A percentile compares a stretch with the other conserved stretches of the same genome.
These are phyloP conservation scores for Kwoniella dejecticola DNA, from an alignment of 768 basidiomycete genomes.

Conservation along the genomic window DNA sequence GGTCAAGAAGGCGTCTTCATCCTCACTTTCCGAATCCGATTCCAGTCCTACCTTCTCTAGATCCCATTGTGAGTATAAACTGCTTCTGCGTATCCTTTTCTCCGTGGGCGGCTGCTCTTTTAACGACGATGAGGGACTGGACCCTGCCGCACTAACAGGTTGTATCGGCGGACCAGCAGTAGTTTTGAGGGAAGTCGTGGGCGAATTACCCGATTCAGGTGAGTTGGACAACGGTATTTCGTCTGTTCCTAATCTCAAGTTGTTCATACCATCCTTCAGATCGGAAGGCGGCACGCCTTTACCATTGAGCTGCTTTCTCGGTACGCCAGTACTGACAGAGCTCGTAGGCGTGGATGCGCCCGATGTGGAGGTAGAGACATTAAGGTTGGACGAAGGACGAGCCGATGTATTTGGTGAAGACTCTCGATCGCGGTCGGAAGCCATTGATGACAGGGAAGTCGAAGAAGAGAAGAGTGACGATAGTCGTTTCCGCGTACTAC, in stretches of 20 bases:
- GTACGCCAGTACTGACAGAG: constrained; percentile 1
- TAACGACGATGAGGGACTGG: background rate
- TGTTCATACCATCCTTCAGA: background rate
- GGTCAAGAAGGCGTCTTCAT: constrained; percentile 47
- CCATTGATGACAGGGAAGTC: constrained; percentile 27
- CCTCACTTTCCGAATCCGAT: constrained; percentile 35
- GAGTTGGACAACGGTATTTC: constrained; percentile 23
- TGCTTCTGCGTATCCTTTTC: constrained; percentile 27
- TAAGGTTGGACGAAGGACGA: constrained; percentile 22
- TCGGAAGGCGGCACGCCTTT: constrained; percentile 11
- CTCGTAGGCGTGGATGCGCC: constrained; percentile 36
- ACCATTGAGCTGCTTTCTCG: constrained; percentile 4
- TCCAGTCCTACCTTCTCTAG: constrained; percentile 41
- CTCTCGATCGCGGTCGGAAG: constrained; percentile 9
- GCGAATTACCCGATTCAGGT: constrained; percentile 19
- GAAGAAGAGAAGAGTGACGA: constrained; percentile 51
- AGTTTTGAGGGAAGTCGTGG: constrained; percentile 5
- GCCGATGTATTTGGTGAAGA: constrained; percentile 14
- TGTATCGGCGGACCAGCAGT: constrained; percentile 19
- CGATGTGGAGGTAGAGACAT: constrained; percentile 27
- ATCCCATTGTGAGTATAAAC: constrained; percentile 52
- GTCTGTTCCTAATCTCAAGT: constrained; percentile 16
- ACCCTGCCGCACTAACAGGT: constrained; percentile 7
- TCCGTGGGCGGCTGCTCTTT: background rate
- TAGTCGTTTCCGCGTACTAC: constrained; percentile 29